Evolutionary conservation across 805 yeast genomes (phyloP).

Genomic region (Metschnikowia santaceciliae): DNA sequence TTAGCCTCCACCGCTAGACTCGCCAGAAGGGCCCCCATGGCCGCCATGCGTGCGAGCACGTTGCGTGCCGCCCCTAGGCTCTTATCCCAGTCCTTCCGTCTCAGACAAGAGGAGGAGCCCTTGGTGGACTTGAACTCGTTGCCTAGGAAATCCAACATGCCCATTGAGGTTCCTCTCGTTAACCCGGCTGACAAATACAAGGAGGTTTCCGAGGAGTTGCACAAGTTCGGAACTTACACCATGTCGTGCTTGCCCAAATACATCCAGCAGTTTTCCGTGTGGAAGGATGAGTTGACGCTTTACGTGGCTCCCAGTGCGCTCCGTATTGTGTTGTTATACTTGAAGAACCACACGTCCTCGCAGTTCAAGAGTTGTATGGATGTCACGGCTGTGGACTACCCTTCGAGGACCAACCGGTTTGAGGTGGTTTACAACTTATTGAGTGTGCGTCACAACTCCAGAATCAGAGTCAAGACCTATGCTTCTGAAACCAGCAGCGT

Average conservation of each 20-base stretch:
- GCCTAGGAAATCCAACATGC: conserved; percentile 35
- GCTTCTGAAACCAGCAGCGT: conserved; percentile 81
- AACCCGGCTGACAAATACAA: conserved; percentile 77
- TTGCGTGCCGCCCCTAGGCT: conserved; percentile 5
- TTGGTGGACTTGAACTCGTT: conserved; percentile 33
- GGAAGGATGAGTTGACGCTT: conserved; percentile 84
- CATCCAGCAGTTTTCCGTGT: conserved; percentile 78
- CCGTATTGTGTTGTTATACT: conserved; percentile 64
- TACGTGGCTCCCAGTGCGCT: conserved; percentile 74
- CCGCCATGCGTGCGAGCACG: conserved; percentile 2
- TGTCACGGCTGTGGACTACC: conserved; percentile 84
- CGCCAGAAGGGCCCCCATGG: conserved; percentile 11
- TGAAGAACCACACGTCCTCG: conserved; percentile 74
- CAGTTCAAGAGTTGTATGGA: conserved; percentile 79
- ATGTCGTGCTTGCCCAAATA: conserved; percentile 77
- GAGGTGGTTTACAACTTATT: conserved; percentile 83
- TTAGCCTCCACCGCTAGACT: conserved; percentile 16
- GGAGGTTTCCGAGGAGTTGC: conserved; percentile 66
- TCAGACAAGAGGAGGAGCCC: conserved; percentile 23
- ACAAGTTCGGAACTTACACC: conserved; percentile 75
- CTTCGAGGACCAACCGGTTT: conserved; percentile 77
- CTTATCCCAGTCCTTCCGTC: conserved; percentile 4
- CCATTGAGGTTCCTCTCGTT: conserved; percentile 46
- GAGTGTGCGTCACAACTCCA: conserved; percentile 77
- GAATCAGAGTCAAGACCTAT: conserved; percentile 85